Evolutionary conservation across 1,284 basidiomycete genomes (phyloP), one percentile per base, ranked within the genome.

Genomic region (Tilletia horrida): DNA sequence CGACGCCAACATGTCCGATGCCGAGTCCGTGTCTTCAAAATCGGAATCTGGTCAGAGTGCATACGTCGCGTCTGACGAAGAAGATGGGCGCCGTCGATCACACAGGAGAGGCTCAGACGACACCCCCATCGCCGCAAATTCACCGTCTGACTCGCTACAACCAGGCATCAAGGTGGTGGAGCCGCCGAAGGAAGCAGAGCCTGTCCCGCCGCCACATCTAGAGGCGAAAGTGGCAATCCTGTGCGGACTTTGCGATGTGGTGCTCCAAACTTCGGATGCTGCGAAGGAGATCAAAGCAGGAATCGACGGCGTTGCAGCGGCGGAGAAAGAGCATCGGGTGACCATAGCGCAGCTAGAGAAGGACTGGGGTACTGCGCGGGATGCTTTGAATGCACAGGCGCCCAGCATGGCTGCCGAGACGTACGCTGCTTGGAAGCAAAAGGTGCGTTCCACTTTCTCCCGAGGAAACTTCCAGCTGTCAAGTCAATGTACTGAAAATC

Each of bases 191-290:
- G n/a, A 13, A 23, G 29, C 35, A 3, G 61, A 45, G 23, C 61
- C 61, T 23, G 14, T 62, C 35, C 61, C 61, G 23, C 35, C 61
- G 18, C 61, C 61, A 21, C 40, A 62, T 25, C 13, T 62, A 21
- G 61, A 62, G 16, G 61, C 40, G 1, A 62, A 62, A 42, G 43
- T 62, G n/a, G 23, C 42, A 13, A 62, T 62, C 21, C 61, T 62
- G 18, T 43, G 40, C 23, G 61, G 42, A 27, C 61, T 62, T 9
- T 44, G 40, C 42, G 61, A 62, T n/a, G 42, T 62, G 18, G 61
- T 62, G 18, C 61, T 62, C 21, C 61, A 62, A 23, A 45, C 61
- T 11, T 7, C 61, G 23, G 40, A 62, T 8, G 61, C 43, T 2
- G 18, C 27, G 18, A 62, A 62, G 61, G 61, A 62, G 42, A 44